Base-by-base conservation (phyloP, 2,329 filamentous ascomycete genomes). In the Simplicillium aogashimaense region DNA sequence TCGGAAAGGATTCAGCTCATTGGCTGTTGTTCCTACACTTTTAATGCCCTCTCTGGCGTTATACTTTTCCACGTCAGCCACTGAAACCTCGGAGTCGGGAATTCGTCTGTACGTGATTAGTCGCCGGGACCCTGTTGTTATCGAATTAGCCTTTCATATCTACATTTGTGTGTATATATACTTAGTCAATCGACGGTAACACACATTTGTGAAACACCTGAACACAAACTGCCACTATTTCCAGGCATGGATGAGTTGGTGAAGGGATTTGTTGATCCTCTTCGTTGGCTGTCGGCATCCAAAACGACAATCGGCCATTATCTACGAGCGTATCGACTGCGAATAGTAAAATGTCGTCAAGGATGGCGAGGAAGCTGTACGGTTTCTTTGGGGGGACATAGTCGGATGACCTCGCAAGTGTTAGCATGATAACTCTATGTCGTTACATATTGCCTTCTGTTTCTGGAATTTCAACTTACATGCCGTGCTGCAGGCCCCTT, bases 221-320 rank as follows among this genome's bases (percentile, higher is more conserved):
- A 7, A 85, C 78, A 54, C 88, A 95, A 25, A 88, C 75, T 34
- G 74, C 79, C 15, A 88, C 72, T 17, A 90, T 65, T 51, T 83
- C 74, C 12, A 98, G 64, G 42, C 75, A 77, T 0, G 84, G 83
- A 56, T 97, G 87, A 15, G 70, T 72, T 0, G 90, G 90, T 12
- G 90, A 73, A 0, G 77, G 69, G 16, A 95, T 77, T 54, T 90
- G 84, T 43, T 82, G 75, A 36, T 86, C 74, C 51, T 87, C 76
- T 49, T 87, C 76, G 54, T 86, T 88, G 20, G 87, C 82, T 0
- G 88, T 94, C 0, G 92, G 92, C 86, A 97, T 94, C 92, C 92
- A 98, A 68, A 98, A 94, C 7, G 84, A 86, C 9, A 98, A 59
- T 20, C 92, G 72, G 0, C 87, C 92, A 46, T 78, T 64, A 39